These are phyloP conservation scores for Miscanthus sacchariflorus DNA, from an alignment of 202 grass and related monocot species.

Conservation along the genomic window DNA sequence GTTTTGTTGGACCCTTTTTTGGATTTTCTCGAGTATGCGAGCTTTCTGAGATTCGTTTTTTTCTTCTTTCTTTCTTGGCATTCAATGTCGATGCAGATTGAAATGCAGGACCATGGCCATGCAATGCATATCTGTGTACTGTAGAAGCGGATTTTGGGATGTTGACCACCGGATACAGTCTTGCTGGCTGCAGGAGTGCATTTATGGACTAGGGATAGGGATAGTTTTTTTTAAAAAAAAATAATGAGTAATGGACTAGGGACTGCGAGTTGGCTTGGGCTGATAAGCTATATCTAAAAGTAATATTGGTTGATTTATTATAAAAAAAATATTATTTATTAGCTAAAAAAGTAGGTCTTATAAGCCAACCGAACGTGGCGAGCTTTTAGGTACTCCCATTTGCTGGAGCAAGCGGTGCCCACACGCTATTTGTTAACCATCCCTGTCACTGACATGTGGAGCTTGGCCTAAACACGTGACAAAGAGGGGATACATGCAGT, in stretches of 20 bases:
- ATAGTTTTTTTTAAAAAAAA: neutral
- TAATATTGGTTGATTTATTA: too few relatives aligned
- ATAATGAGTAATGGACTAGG: too few relatives aligned
- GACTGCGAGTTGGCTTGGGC: too few relatives aligned
- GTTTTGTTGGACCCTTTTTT: slow-evolving; percentile 16
- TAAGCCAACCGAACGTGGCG: too few relatives aligned
- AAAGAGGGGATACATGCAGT: neutral
- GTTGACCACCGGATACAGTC: neutral
- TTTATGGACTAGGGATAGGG: neutral
- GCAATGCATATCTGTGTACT: neutral
- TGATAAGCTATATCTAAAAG: too few relatives aligned
- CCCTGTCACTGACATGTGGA: neutral
- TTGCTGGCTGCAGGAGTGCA: neutral
- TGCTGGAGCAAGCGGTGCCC: neutral
- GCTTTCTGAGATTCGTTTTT: neutral
- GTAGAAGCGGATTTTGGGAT: neutral
- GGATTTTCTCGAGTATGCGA: neutral
- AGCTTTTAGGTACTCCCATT: too few relatives aligned
- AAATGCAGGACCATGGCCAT: neutral
- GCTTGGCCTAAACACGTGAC: neutral
- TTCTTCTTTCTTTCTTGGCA: neutral
- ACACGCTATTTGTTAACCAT: neutral
- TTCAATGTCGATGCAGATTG: neutral
- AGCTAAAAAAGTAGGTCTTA: too few relatives aligned
- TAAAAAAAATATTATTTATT: too few relatives aligned